Evolutionary conservation across 768 basidiomycete species (phyloP), one percentile per base, ranked within the genome.

Genomic region (Phanerodontia chrysosporium): DNA sequence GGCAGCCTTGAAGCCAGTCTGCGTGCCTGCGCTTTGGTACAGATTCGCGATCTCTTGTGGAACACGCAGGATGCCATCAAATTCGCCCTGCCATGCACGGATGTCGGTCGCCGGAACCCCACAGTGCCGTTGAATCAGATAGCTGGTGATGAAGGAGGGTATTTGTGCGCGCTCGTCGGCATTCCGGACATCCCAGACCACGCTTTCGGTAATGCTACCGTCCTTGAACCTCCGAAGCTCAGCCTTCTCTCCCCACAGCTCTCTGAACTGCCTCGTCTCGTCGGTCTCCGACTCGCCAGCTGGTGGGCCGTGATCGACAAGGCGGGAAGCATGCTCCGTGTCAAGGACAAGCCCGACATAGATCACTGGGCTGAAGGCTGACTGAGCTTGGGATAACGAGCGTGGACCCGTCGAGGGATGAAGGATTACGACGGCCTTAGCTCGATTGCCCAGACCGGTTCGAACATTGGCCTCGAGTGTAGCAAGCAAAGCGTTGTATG

Each of bases 161-260:
- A 98, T 85, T 61, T 86, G 82, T 0, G 85, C 78, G 27, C 92
- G 86, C 60, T 94, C 92, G 53, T 96, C 93, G 0, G 82, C 79
- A 2, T 83, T 87, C 60, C 83, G 81, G 8, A 92, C 84, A 21
- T 97, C 89, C 97, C 97, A 99, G 2, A 98, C 95, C n/a, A 98
- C 93, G 64, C 90, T 92, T 72, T 98, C 94, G 5, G 82, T 68
- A 61, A 98, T 98, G 18, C 88, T 82, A 1, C 96, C 96, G 66
- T 99, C 95, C 72, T 98, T 95, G 79, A 99, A 99, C 39, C 95
- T 83, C 6, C 97, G 82, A 18, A 98, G 76, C 68, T 98, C 96
- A 0, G 95, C 87, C 71, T 94, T 96, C 39, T 83, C 76, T 0
- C 95, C 96, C 97, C 97, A 99, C 64, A 98, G 76, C 5, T 84